Evolutionary conservation across 441 rosid species (phyloP).

Genomic region (Omphalea diandra): DNA sequence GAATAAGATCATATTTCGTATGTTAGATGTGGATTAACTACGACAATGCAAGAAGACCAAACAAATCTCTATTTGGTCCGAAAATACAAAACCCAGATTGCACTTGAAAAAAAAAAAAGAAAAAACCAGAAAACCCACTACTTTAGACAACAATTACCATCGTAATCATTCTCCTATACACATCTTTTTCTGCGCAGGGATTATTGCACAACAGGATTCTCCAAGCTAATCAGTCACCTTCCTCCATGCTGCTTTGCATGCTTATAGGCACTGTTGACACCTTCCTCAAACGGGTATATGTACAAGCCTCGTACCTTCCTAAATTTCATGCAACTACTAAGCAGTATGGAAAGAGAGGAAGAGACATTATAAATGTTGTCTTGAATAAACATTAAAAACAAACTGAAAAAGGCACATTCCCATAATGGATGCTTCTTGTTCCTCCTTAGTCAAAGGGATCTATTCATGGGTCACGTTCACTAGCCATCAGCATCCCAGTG

Average conservation of each 20-base stretch:
- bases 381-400: not conserved
- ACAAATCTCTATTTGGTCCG: not conserved
- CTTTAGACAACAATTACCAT: not conserved
- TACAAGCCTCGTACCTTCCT: not conserved
- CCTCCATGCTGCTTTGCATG: not conserved
- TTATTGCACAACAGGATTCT: not conserved
- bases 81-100: not conserved
- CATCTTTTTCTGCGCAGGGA: not conserved
- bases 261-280: not conserved
- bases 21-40: not conserved
- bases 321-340: no score
- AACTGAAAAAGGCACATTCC: not conserved
- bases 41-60: not conserved
- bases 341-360: not conserved
- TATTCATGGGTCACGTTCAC: constrained; percentile 66
- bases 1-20: no score
- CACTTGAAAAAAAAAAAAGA: not conserved
- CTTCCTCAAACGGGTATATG: not conserved
- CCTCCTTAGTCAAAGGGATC: constrained; percentile 59
- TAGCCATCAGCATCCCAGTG: constrained; percentile 76
- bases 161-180: not conserved
- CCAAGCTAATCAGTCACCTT: not conserved
- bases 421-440: no score
- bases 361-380: not conserved
- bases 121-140: not conserved